Conservation (phyloP, 345 rosid genomes). For the Lepidium sativum region DNA sequence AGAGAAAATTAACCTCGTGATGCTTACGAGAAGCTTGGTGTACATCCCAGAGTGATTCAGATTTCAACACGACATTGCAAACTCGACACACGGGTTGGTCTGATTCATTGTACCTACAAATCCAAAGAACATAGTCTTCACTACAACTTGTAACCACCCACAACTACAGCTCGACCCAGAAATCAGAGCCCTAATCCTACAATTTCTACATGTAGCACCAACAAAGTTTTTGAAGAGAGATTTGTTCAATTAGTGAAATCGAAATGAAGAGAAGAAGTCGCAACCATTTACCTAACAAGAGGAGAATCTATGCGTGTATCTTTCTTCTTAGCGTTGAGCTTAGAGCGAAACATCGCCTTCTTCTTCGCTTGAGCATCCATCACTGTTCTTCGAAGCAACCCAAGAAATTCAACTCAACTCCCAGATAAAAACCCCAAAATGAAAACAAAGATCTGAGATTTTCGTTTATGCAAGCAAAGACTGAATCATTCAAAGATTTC, state of each 20-base stretch:
- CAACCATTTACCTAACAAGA: conserved; percentile 50
- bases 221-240: background rate
- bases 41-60: conserved; percentile 80
- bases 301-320: conserved; percentile 79
- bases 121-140: background rate
- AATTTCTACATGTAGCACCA: background rate
- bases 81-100: conserved; percentile 90
- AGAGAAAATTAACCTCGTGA: conserved; percentile 43
- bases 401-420: background rate
- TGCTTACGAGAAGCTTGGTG: conserved; percentile 98
- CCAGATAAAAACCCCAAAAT: background rate
- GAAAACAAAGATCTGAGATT: background rate
- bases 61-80: conserved; percentile 73
- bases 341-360: conserved; percentile 82
- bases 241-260: background rate
- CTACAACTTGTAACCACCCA: background rate
- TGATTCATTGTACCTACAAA: conserved; percentile 67
- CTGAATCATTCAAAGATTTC: too few species aligned
- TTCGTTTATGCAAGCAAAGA: background rate
- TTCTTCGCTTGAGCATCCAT: conserved; percentile 82
- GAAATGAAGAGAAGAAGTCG: background rate
- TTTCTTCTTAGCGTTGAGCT: conserved; percentile 76
- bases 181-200: background rate
- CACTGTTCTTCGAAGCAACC: background rate
- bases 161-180: background rate